Base-by-base conservation (phyloP, 1,284 basidiomycete species). In the Phylloporus sp. region DNA sequence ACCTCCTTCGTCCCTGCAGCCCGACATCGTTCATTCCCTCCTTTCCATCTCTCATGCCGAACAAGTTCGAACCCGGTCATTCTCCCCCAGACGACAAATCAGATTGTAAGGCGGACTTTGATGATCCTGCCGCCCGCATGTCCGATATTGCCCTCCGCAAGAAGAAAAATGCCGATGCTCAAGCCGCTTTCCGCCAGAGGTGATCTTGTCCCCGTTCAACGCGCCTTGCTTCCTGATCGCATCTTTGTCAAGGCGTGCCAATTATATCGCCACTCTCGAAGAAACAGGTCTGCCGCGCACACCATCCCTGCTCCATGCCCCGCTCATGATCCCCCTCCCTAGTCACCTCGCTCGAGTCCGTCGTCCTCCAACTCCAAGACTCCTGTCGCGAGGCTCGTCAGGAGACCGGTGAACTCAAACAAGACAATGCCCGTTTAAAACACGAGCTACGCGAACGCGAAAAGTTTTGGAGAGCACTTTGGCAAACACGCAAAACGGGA, bases 261-360 rank as follows among this genome's bases (percentile, higher is more conserved):
- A 91, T 77, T 94, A 94, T 75, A 94, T 94, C 73, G 86, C 90
- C 53, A 93, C 91, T n/a, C 84, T 94, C 67, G 92, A 94, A 76
- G 92, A 92, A 77, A 92, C 92, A 81, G 91, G 91, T 90, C 72
- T 79, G 77, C 34, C 8, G 34, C 66, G 72, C 66, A 61, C 34
- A 60, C 47, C 64, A 62, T 66, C 61, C 69, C 66, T 62, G 59
- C 51, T 37, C 59, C 58, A 52, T 63, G 60, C 26, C 65, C 64
- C 69, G 60, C 68, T 71, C 69, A 63, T 42, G 31, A 64, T 70
- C 56, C 39, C 63, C 26, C 51, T 29, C 34, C 13, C 50, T 57
- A 68, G 92, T 94, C 65, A 92, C 88, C 28, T 92, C 87, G 70
- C 82, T 94, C 64, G 92, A 94, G 76, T 85, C 84, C 34, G 91